These are phyloP conservation scores for Stenocarpella maydis DNA, from an alignment of 2,329 filamentous ascomycete species.

Conservation along the genomic window DNA sequence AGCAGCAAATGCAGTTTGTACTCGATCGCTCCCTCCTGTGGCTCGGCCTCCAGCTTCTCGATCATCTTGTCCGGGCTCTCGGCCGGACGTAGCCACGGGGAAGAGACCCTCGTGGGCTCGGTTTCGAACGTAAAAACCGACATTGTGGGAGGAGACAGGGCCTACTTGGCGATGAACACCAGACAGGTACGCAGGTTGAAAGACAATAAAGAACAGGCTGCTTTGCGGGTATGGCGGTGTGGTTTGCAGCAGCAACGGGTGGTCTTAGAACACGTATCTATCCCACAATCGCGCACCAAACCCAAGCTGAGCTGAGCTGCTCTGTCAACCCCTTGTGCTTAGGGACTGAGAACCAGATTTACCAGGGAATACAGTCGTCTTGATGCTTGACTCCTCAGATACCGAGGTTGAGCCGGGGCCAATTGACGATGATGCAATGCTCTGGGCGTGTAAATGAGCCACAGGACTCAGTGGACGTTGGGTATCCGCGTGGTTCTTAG, in stretches of 20 bases:
- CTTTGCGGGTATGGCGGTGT: slow-evolving; percentile 27
- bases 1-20: slow-evolving; percentile 95
- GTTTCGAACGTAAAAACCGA: slow-evolving; percentile 96
- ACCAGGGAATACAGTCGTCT: not conserved
- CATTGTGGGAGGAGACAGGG: slow-evolving; percentile 66
- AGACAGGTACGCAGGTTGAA: not conserved
- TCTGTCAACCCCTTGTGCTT: not conserved
- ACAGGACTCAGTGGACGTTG: slow-evolving; percentile 30
- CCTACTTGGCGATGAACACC: not conserved
- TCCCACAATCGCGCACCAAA: not conserved
- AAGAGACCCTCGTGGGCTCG: slow-evolving; percentile 85
- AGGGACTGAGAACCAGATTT: not conserved
- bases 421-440: not conserved
- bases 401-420: not conserved
- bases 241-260: not conserved
- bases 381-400: not conserved
- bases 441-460: not conserved
- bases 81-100: slow-evolving; percentile 80
- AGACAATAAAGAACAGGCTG: not conserved
- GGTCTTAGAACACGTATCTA: slow-evolving; percentile 18
- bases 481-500: slow-evolving; percentile 35
- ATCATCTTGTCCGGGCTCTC: slow-evolving; percentile 56
- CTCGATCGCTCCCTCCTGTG: slow-evolving; percentile 92
- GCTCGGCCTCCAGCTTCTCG: slow-evolving; percentile 84
- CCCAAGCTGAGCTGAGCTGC: not conserved